Percentiles rank a stretch among this genome's conserved stretches.
Conservation (phyloP, 306 rosid species). For the Quercus engelmannii region DNA sequence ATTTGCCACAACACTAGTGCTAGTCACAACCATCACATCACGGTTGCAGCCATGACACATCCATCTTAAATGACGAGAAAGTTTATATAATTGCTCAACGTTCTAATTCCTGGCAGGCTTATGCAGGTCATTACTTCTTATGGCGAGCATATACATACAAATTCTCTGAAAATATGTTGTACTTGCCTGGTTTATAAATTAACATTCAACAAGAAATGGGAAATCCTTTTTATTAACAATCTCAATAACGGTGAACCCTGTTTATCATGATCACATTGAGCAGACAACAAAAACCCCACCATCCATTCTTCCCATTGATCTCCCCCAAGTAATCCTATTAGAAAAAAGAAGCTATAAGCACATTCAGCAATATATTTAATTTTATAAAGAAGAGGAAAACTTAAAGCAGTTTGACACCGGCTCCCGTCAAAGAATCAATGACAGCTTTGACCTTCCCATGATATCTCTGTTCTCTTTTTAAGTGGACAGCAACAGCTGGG, state of each 20-base stretch:
- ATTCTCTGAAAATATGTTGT: not conserved
- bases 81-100: not conserved
- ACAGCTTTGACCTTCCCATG: conserved; percentile 92
- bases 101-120: not conserved
- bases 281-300: not conserved
- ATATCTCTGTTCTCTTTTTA: conserved; percentile 87
- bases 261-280: not conserved
- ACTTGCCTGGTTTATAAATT: not conserved
- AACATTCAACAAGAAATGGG: not conserved
- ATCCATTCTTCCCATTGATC: not conserved
- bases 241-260: not conserved
- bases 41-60: not conserved
- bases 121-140: not conserved
- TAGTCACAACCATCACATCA: not conserved
- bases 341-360: not conserved
- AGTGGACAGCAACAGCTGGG: conserved; percentile 71
- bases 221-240: not conserved
- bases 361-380: not conserved
- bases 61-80: not conserved
- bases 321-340: not conserved
- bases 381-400: not conserved
- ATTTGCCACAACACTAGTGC: not conserved
- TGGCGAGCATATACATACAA: not conserved
- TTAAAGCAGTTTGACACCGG: conserved; percentile 71
- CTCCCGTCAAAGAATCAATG: conserved; percentile 65